phyloP scores from a whole-genome alignment of 192 early-diverging fungal genomes.

The Mortierella claussenii region DNA sequence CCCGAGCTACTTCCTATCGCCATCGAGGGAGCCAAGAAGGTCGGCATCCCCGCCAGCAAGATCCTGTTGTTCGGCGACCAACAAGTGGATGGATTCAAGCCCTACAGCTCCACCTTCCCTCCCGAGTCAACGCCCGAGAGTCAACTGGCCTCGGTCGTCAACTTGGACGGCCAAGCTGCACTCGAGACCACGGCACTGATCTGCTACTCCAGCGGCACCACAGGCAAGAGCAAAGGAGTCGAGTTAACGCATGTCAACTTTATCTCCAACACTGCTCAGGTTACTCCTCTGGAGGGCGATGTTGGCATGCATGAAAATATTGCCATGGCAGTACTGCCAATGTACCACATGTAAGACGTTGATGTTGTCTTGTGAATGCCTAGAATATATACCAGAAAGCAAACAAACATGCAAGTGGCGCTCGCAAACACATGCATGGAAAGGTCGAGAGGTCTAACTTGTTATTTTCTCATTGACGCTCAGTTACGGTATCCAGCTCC shows the following conservation, averaged over 20 bases:
- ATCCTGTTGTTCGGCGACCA: constrained; percentile 62
- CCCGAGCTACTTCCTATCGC: constrained; percentile 41
- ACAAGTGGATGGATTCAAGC: constrained; percentile 36
- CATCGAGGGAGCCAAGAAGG: constrained; percentile 45
- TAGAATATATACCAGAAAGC: not conserved
- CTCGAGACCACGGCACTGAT: constrained; percentile 62
- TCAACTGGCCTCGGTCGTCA: constrained; percentile 15
- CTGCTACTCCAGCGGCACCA: constrained; percentile 75
- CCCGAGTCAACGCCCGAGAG: constrained; percentile 19
- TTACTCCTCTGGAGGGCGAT: constrained; percentile 56
- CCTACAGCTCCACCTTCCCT: constrained; percentile 42
- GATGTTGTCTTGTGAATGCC: not conserved
- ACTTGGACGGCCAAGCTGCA: constrained; percentile 33
- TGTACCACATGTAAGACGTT: constrained; percentile 70
- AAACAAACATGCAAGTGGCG: not conserved
- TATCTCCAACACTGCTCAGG: constrained; percentile 77
- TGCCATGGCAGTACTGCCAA: constrained; percentile 72
- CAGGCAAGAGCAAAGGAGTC: constrained; percentile 85
- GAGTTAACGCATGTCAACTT: constrained; percentile 84
- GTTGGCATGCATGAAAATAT: constrained; percentile 22
- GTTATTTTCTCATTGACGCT: not conserved
- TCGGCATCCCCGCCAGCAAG: constrained; percentile 39
- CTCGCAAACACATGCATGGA: no score
- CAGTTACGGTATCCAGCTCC: constrained; percentile 47
- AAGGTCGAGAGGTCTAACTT: not conserved